phyloP scores from a whole-genome alignment of 2,329 filamentous ascomycete genomes.

The Colletotrichum siamense region DNA sequence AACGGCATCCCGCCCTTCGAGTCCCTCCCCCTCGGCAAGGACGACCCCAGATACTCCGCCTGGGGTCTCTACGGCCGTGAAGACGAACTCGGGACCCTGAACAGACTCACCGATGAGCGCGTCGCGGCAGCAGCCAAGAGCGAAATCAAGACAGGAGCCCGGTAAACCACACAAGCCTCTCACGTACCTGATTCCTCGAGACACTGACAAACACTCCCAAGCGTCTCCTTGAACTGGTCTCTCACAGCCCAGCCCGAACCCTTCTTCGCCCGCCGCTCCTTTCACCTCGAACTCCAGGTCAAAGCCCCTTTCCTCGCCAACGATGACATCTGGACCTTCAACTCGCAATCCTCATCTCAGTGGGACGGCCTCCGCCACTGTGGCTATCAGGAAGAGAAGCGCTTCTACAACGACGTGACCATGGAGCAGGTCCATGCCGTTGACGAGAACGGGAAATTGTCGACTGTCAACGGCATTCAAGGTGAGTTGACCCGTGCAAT shows the following conservation, averaged over 20 bases:
- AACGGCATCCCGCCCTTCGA: conserved; percentile 53
- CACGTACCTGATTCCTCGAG: neutral
- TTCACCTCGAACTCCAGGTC: conserved; percentile 33
- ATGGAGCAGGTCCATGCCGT: conserved; percentile 55
- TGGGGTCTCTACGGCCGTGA: conserved; percentile 59
- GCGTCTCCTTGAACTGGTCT: conserved; percentile 39
- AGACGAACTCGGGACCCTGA: conserved; percentile 66
- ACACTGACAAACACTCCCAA: neutral
- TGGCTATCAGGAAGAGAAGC: conserved; percentile 40
- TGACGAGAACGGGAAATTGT: conserved; percentile 23
- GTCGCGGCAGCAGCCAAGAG: conserved; percentile 54
- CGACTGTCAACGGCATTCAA: conserved; percentile 25
- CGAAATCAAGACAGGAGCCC: conserved; percentile 60
- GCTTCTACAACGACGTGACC: conserved; percentile 34
- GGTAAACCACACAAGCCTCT: conserved; percentile 33
- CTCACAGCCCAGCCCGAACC: conserved; percentile 35
- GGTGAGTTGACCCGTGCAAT: neutral
- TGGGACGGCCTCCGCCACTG: conserved; percentile 46
- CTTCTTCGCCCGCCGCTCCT: conserved; percentile 35
- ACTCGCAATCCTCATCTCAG: conserved; percentile 43
- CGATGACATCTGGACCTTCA: conserved; percentile 38
- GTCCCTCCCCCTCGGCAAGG: conserved; percentile 50
- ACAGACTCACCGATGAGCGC: conserved; percentile 61
- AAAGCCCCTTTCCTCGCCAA: conserved; percentile 34
- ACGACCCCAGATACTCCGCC: conserved; percentile 48